Base-by-base conservation (phyloP, 2,329 filamentous ascomycete species). In the Hypoxylon rubiginosum region DNA sequence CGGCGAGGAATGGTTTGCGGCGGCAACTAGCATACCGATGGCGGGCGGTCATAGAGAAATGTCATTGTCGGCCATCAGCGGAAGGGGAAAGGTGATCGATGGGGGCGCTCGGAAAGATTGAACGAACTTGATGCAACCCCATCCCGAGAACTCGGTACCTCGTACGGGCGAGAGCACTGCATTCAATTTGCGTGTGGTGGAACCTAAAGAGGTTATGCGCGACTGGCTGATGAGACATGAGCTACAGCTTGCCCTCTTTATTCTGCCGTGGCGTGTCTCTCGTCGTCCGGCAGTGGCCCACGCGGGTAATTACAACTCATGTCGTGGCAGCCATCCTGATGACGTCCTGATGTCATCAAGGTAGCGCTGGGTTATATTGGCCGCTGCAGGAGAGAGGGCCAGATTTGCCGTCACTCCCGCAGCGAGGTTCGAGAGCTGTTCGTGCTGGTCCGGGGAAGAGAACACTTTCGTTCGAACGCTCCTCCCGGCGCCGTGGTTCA, bases 141-240 rank as follows among this genome's bases (percentile, higher is more conserved):
- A 67, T 72, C 62, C 72, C 73, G 69, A 71, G 66, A 63, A 66
- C 58, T 66, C 65, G 73, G 73, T 65, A 68, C 61, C 62, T 62
- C 36, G 64, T 53, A 65, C 64, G 67, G 45, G 61, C 62, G 62
- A 61, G 58, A 61, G 58, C 58, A 58, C 52, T 55, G 61, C 64
- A 61, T 67, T 24, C 4, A 2, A 24, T 2, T 24, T 24, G 21
- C 24, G 28, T n/a, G 13, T 52, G 57, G 59, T 62, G 53, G 32
- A 26, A 68, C 62, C 57, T 36, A 13, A n/a, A 62, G 45, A 24
- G 21, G 21, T 24, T 24, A 43, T 36, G 49, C 58, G 67, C 45
- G 39, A 52, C 36, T 52, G 48, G 61, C 58, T 65, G 34, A 67
- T 65, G 34, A 67, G 64, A 67, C 64, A 65, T 34, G 53, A 53